These are phyloP conservation scores for Peribolospora baueri DNA, from an alignment of 768 basidiomycete genomes.

Conservation along the genomic window DNA sequence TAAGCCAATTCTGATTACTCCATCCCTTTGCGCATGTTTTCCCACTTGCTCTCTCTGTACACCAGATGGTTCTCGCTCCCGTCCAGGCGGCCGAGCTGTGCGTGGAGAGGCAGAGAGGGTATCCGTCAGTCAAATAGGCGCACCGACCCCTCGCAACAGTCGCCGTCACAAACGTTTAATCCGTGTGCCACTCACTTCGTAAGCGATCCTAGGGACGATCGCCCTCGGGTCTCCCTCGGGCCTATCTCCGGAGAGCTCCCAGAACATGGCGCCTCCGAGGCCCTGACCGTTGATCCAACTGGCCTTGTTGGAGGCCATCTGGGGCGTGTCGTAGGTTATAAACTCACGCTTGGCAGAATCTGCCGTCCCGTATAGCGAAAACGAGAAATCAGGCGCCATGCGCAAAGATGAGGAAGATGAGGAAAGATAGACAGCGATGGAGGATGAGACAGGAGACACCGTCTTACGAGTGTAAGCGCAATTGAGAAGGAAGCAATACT, in stretches of 20 bases:
- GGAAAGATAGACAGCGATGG: constrained; percentile 6
- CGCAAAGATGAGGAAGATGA: background rate
- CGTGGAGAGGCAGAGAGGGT: background rate
- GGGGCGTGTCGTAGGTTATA: constrained; percentile 55
- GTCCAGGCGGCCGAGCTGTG: constrained; percentile 27
- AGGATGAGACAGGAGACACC: too few species aligned
- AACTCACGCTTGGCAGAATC: constrained; percentile 42
- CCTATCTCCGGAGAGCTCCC: constrained; percentile 73
- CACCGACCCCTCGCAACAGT: constrained; percentile 34
- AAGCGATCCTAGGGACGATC: constrained; percentile 7
- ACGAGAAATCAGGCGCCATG: background rate
- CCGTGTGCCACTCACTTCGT: too few species aligned
- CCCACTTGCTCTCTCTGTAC: constrained; percentile 52
- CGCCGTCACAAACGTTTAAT: constrained; percentile 20
- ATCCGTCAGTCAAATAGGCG: background rate
- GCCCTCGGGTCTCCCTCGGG: constrained; percentile 23
- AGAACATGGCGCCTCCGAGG: constrained; percentile 76
- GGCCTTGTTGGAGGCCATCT: constrained; percentile 47
- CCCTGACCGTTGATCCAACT: constrained; percentile 47
- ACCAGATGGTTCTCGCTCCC: constrained; percentile 51
- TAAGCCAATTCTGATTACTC: constrained; percentile 3
- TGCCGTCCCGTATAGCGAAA: background rate
- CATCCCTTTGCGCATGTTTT: constrained; percentile 56
- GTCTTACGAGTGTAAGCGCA: too few species aligned
- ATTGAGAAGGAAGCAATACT: too few species aligned